Evolutionary conservation across 1,284 basidiomycete genomes (phyloP), one percentile per base, ranked within the genome.

Genomic region (Mycosarcoma maydis): DNA sequence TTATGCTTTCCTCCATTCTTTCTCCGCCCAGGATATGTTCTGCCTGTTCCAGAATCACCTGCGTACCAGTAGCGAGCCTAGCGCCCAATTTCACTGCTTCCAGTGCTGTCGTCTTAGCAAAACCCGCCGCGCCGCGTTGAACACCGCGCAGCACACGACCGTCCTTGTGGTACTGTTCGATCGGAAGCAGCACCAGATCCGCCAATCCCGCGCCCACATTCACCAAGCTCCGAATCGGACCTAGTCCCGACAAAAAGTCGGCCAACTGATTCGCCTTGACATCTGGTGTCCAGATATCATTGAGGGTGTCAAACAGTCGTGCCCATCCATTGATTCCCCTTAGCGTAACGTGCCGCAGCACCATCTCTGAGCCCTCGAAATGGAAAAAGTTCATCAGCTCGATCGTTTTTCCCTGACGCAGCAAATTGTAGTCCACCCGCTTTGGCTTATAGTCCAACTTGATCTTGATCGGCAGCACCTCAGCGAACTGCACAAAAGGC

Each of bases 371-470:
- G 0, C 92, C 95, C 75, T 98, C 95, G 75, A 98, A 99, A 83
- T 98, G 94, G 89, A 99, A 98, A 82, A 98, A 98, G 82, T 99
- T 99, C 95, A 98, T 98, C 54, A 98, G 84, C 81, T 98, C 96
- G 62, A 96, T 95, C 0, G 93, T 94, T 80, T 87, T 88, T 13
- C 96, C 96, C 74, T 94, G 90, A 16, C 90, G 87, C 14, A 80
- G 44, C 44, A 98, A 84, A 57, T 88, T 85, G 82, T 97, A 96
- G 82, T 98, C 92, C 22, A 98, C 93, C 5, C 94, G 88, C 60
- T 97, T 92, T 41, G 96, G 95, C 83, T 99, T 98, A 83, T 98
- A 99, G 81, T 99, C 95, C 9, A 98, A 85, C 84, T 97, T 98
- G 72, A 98, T 84, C 68, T 85, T 84, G 73, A 87, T 81, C 0